A percentile compares a stretch with the other conserved stretches of the same genome.
Evolutionary conservation across 768 basidiomycete species (phyloP).

Genomic region (Erythrobasidium yunnanense): DNA sequence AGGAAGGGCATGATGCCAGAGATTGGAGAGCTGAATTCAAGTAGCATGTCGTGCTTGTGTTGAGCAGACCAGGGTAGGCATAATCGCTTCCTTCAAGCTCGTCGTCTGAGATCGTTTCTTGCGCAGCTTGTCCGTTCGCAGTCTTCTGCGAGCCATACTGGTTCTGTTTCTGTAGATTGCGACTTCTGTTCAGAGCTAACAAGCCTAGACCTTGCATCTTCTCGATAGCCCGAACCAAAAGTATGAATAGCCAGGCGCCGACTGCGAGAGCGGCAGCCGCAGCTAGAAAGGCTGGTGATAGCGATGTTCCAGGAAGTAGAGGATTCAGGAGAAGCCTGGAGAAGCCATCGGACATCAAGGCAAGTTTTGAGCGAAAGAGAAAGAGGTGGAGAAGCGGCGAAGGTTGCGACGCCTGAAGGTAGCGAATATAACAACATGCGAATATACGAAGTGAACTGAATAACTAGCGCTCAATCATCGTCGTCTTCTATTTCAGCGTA

Average conservation of each 20-base stretch:
- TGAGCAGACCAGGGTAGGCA: slow-evolving; percentile 14
- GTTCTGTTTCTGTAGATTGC: background rate
- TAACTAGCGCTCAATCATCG: background rate
- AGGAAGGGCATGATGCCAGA: slow-evolving; percentile 70
- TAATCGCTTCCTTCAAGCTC: background rate
- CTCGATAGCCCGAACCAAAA: background rate
- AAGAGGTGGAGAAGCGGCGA: background rate
- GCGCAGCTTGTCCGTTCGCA: too few species aligned
- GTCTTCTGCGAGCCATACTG: background rate
- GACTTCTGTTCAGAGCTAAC: background rate
- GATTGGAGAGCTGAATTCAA: slow-evolving; percentile 97
- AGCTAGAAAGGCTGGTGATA: background rate
- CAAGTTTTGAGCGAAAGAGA: background rate
- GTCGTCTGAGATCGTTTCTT: too few species aligned
- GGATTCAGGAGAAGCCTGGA: background rate
- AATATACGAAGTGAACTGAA: background rate
- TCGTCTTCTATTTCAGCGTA: slow-evolving; percentile 20
- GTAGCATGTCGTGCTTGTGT: slow-evolving; percentile 52
- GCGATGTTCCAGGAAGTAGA: background rate
- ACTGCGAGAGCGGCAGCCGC: background rate
- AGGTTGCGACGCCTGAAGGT: background rate
- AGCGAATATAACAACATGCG: background rate
- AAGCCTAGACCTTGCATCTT: slow-evolving; percentile 20
- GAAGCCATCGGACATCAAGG: background rate
- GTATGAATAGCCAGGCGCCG: background rate